Percentiles rank a stretch among this genome's conserved stretches.
Evolutionary conservation across 2,329 filamentous ascomycete genomes (phyloP).

Genomic region (Apiospora rasikravindrae): DNA sequence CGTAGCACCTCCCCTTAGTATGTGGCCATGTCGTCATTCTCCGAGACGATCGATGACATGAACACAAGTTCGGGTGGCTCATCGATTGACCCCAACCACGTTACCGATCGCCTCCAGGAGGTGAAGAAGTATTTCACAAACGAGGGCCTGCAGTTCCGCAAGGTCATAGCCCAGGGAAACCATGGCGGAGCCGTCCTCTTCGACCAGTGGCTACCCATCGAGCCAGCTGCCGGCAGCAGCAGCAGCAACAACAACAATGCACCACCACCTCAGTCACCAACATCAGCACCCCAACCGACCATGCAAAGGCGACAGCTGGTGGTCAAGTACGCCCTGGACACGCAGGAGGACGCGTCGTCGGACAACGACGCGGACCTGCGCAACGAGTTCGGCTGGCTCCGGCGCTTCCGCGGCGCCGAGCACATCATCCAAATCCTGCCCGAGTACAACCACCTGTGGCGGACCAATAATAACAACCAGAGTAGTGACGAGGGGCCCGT

Average conservation of each 20-base stretch:
- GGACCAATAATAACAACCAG: not conserved
- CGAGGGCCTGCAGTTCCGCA: conserved; percentile 1
- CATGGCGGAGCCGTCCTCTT: not conserved
- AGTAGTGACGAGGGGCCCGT: not conserved
- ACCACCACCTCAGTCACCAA: too few relatives aligned
- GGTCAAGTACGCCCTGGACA: not conserved
- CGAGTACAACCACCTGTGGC: not conserved
- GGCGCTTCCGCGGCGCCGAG: not conserved
- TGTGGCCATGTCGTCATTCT: not conserved
- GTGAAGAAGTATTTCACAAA: not conserved
- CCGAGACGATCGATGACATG: not conserved
- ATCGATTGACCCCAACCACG: not conserved
- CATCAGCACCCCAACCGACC: not conserved
- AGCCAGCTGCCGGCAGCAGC: not conserved
- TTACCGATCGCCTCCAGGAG: not conserved
- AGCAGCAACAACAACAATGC: not conserved
- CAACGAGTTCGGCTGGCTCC: not conserved
- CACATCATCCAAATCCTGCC: not conserved
- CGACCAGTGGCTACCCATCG: not conserved
- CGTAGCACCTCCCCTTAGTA: not conserved
- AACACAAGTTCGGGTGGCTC: not conserved
- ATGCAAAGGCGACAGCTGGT: not conserved
- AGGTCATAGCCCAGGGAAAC: not conserved
- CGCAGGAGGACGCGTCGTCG: not conserved
- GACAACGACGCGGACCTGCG: conserved; percentile 3